These are phyloP conservation scores for Stagonosporopsis chrysanthemi DNA, from an alignment of 2,329 filamentous ascomycete genomes.

Conservation along the genomic window DNA sequence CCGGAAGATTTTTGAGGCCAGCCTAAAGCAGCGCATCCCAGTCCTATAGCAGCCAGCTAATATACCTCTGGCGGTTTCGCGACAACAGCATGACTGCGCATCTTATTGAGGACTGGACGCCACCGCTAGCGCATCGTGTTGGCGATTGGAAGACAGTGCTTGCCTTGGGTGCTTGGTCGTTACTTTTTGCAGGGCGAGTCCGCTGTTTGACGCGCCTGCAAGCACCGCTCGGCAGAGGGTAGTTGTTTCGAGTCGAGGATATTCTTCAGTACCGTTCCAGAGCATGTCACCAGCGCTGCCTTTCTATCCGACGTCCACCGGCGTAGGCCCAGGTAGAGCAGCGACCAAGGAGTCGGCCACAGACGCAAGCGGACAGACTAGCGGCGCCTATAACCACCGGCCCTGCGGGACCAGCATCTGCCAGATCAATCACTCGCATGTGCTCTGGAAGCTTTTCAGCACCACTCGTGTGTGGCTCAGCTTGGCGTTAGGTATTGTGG, in stretches of 20 bases:
- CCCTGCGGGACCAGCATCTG: constrained; percentile 33
- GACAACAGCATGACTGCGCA: constrained; percentile 31
- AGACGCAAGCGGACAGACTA: constrained; percentile 28
- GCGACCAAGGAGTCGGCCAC: constrained; percentile 9
- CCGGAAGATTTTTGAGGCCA: constrained; percentile 46
- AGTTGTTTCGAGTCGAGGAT: constrained; percentile 2
- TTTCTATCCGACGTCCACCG: not conserved
- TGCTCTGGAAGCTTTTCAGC: constrained; percentile 25
- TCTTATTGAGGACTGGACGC: constrained; percentile 34
- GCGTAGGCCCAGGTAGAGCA: constrained; percentile 16
- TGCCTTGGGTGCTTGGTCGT: constrained; percentile 18
- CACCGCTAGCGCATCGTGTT: constrained; percentile 32
- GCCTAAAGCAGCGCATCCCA: constrained; percentile 29
- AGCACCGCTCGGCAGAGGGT: constrained; percentile 18
- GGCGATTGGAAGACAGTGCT: constrained; percentile 28
- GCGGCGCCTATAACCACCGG: constrained; percentile 22
- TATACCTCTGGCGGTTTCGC: constrained; percentile 36
- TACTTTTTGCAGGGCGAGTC: constrained; percentile 30
- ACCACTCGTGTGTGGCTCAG: constrained; percentile 33
- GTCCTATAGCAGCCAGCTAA: constrained; percentile 32
- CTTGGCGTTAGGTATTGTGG: constrained; percentile 21
- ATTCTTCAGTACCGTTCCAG: not conserved
- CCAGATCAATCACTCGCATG: constrained; percentile 33
- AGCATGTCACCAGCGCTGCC: constrained; percentile 8
- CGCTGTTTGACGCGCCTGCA: constrained; percentile 37